phyloP scores from a whole-genome alignment of 176 grass and related monocot species.

The Carex myosuroides region DNA sequence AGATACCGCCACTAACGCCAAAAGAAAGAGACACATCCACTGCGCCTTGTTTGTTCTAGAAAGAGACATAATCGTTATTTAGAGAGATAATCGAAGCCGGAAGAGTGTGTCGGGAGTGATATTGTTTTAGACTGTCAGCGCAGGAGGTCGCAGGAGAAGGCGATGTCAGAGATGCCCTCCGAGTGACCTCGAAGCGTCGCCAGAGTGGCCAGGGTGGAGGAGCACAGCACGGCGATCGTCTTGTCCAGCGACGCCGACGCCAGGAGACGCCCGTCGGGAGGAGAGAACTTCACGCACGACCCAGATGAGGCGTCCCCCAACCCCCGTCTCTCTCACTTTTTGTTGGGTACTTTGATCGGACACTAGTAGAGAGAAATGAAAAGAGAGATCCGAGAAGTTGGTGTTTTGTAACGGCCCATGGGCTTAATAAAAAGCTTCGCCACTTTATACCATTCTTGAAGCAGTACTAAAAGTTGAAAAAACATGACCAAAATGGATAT shows the following conservation, averaged over 20 bases:
- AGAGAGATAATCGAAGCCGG: no score
- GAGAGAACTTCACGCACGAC: slow-evolving; percentile 90
- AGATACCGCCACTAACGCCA: background rate
- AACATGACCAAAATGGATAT: no score
- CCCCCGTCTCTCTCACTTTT: background rate
- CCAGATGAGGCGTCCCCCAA: slow-evolving; percentile 10
- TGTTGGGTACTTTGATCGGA: background rate
- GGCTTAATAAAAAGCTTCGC: no score
- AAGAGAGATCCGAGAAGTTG: no score
- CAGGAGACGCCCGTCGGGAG: slow-evolving; percentile 58
- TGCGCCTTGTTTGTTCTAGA: background rate
- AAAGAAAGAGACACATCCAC: background rate
- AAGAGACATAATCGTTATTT: no score
- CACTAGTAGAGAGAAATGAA: background rate
- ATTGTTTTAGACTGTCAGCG: no score
- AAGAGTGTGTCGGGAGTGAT: no score
- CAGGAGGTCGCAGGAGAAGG: slow-evolving; percentile 32
- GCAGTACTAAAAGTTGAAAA: no score
- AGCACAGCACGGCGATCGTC: slow-evolving; percentile 56
- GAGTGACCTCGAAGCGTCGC: slow-evolving; percentile 54
- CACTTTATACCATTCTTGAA: slow-evolving; percentile 42
- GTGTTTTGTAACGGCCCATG: no score
- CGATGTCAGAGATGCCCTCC: slow-evolving; percentile 66
- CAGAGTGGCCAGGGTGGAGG: slow-evolving; percentile 46
- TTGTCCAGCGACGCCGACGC: slow-evolving; percentile 78